These are phyloP conservation scores for Pichia sporocuriosa DNA, from an alignment of 805 yeast genomes.

Conservation along the genomic window DNA sequence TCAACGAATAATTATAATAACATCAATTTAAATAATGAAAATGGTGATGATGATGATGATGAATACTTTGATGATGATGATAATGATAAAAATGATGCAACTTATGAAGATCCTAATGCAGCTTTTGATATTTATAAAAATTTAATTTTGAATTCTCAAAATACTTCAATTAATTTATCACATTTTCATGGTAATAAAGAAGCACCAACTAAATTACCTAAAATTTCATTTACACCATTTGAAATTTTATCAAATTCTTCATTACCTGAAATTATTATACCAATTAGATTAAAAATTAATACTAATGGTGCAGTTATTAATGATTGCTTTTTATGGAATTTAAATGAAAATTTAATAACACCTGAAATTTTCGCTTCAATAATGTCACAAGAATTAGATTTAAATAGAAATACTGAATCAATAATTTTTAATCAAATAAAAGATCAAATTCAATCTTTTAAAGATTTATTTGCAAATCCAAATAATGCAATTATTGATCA, in stretches of 20 bases:
- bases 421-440: conserved; percentile 64
- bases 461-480: conserved; percentile 54
- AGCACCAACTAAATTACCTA: conserved; percentile 34
- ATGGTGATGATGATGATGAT: conserved; percentile 29
- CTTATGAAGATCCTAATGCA: conserved; percentile 58
- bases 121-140: conserved; percentile 25
- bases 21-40: conserved; percentile 4
- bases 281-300: conserved; percentile 58
- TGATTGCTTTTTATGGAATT: conserved; percentile 71
- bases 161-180: conserved; percentile 18
- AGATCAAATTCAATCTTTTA: conserved; percentile 74
- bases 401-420: conserved; percentile 57
- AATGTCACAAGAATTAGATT: conserved; percentile 76
- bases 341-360: conserved; percentile 54
- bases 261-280: conserved; percentile 45
- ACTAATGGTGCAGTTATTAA: conserved; percentile 46
- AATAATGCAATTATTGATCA: conserved; percentile 39
- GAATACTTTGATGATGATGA: conserved; percentile 34
- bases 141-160: conserved; percentile 9
- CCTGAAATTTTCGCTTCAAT: conserved; percentile 72
- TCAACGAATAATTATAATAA: conserved; percentile 27
- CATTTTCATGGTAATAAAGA: conserved; percentile 32
- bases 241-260: conserved; percentile 32
- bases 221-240: conserved; percentile 26
- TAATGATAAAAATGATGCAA: conserved; percentile 61